Conservation (phyloP, 1,284 basidiomycete genomes). For the Ceratobasidium theobromae region DNA sequence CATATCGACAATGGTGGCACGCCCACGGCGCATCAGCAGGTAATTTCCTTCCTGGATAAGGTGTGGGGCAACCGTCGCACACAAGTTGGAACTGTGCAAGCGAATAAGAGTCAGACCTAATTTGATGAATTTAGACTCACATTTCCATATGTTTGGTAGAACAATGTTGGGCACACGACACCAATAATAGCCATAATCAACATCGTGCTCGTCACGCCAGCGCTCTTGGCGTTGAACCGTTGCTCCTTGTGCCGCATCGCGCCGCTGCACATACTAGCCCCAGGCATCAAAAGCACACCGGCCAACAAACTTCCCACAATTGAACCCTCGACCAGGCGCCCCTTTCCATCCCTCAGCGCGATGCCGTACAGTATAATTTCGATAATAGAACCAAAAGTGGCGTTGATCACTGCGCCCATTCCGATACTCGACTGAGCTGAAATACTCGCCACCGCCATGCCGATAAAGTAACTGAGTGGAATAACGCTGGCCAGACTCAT, state of each 20-base stretch:
- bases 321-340: conserved; percentile 93
- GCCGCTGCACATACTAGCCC: conserved; percentile 94
- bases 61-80: conserved; percentile 83
- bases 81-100: conserved; percentile 80
- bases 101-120: conserved; percentile 12
- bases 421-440: conserved; percentile 97
- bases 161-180: conserved; percentile 91
- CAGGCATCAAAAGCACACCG: conserved; percentile 96
- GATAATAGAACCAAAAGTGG: conserved; percentile 97
- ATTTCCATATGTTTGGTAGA: conserved; percentile 98
- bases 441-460: conserved; percentile 99
- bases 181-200: conserved; percentile 99
- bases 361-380: conserved; percentile 95
- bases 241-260: conserved; percentile 92
- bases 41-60: conserved; percentile 37
- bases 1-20: conserved; percentile 92
- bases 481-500: conserved; percentile 90
- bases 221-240: conserved; percentile 96
- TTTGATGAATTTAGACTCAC: conserved; percentile 54
- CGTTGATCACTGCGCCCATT: conserved; percentile 99
- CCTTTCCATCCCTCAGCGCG: conserved; percentile 86
- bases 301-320: conserved; percentile 94
- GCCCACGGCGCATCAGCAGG: conserved; percentile 63
- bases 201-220: conserved; percentile 99
- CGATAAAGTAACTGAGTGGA: conserved; percentile 98